Evolutionary conservation across 1,139 yeast species (phyloP), one percentile per base, ranked within the genome.

Genomic region (Lodderomyces parapsilosis): DNA sequence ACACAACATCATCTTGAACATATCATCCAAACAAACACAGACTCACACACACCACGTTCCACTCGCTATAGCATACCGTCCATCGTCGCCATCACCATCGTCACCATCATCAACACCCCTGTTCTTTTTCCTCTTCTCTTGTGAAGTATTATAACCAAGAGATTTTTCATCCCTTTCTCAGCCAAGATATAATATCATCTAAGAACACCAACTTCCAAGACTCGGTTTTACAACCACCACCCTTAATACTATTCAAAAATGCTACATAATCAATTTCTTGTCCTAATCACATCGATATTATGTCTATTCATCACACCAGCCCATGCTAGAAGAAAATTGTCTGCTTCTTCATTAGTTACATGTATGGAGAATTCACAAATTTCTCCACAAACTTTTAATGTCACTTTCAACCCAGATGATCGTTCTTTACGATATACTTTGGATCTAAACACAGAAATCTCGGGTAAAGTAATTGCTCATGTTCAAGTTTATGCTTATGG

Each of bases 401-500:
- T 86, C 40, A 68, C 76, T 1, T 84, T 85, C 56, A 67, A 83
- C 53, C 89, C 91, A 0, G 86, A 82, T 50, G 78, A 76, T 49
- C 60, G 79, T 20, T 72, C 88, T 6, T 61, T 86, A 48, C 73
- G 73, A 46, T 86, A 85, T 55, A 72, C 79, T 35, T 63, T 86
- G 41, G 83, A 83, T 49, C 66, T 86, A 57, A 71, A 78, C 17
- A 78, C 91, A 4, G 82, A 81, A 44, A 71, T 86, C 43, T 65
- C 71, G 41, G 80, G 78, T 24, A 72, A 81, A 49, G 76, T 85
- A 46, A 55, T 57, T 28, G 93, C 89, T 2, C 74, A 76, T 43
- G 68, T 83, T 24, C 78, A 76, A 43, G 87, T 86, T 15, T 84
- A 80, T 55, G 94, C 93, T 4, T 86, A 85, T 57, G 94, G 94